Evolutionary conservation across 805 yeast genomes (phyloP).

Genomic region (Saturnispora mendoncae): DNA sequence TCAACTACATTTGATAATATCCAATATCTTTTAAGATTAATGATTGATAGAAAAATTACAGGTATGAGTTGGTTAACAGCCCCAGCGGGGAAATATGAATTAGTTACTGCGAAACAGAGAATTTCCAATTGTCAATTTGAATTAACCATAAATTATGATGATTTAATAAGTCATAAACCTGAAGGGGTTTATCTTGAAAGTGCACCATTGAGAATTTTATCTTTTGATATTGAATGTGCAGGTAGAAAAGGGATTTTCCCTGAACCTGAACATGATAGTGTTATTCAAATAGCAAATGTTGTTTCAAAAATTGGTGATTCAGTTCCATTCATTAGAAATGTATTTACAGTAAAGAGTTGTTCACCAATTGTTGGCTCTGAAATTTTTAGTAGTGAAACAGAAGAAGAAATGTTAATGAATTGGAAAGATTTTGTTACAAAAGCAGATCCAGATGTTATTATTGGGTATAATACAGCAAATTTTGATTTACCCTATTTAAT

Average conservation of each 20-base stretch:
- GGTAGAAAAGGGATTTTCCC: slow-evolving; percentile 97
- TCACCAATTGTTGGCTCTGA: slow-evolving; percentile 91
- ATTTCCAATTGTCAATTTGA: slow-evolving; percentile 84
- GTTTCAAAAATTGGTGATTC: slow-evolving; percentile 74
- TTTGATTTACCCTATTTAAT: slow-evolving; percentile 91
- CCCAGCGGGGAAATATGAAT: slow-evolving; percentile 60
- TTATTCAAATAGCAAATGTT: slow-evolving; percentile 94
- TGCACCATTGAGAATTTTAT: slow-evolving; percentile 88
- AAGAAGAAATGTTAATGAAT: slow-evolving; percentile 68
- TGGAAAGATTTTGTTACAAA: slow-evolving; percentile 84
- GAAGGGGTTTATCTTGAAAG: slow-evolving; percentile 91
- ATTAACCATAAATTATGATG: slow-evolving; percentile 56
- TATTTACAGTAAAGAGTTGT: slow-evolving; percentile 87
- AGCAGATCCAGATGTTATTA: slow-evolving; percentile 91
- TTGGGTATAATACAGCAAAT: slow-evolving; percentile 91
- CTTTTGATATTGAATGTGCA: slow-evolving; percentile 97
- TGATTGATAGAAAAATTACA: slow-evolving; percentile 86
- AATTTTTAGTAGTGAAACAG: slow-evolving; percentile 65
- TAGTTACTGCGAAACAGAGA: slow-evolving; percentile 31
- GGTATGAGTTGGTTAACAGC: slow-evolving; percentile 97
- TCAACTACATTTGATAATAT: slow-evolving; percentile 82
- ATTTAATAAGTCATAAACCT: slow-evolving; percentile 70
- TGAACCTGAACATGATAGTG: slow-evolving; percentile 87
- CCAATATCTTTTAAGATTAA: slow-evolving; percentile 72
- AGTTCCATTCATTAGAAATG: slow-evolving; percentile 89